Evolutionary conservation across 495 filamentous ascomycete genomes (phyloP).

Genomic region (Hypoxylon fuscum): DNA sequence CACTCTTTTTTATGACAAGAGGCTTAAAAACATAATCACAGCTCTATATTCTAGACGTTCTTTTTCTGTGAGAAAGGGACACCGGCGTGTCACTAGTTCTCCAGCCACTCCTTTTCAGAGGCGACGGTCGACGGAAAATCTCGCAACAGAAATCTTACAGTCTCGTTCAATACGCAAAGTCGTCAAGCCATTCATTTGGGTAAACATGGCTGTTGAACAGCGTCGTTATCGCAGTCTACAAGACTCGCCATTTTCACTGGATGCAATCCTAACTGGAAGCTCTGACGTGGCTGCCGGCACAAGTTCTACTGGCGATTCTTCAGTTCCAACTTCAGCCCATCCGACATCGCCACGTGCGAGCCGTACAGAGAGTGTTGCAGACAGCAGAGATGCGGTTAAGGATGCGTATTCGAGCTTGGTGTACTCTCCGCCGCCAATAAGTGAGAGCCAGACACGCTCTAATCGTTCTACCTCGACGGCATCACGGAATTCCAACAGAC

Average conservation of each 20-base stretch:
- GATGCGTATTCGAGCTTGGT: constrained; percentile 35
- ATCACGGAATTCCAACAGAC: constrained; percentile 73
- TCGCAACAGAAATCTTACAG: constrained; percentile 20
- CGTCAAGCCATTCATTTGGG: constrained; percentile 20
- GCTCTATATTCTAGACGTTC: constrained; percentile 39
- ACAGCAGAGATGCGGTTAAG: constrained; percentile 30
- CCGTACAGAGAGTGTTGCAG: constrained; percentile 29
- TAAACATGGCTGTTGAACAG: constrained; percentile 40
- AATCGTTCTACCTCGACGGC: constrained; percentile 63
- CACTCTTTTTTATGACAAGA: constrained; percentile 41
- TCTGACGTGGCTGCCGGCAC: constrained; percentile 23
- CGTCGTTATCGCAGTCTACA: constrained; percentile 33
- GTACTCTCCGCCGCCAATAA: constrained; percentile 36
- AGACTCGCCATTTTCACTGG: constrained; percentile 42
- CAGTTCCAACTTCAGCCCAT: constrained; percentile 20
- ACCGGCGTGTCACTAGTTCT: constrained; percentile 29
- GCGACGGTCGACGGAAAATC: constrained; percentile 26
- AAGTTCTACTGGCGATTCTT: constrained; percentile 19
- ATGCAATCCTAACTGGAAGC: constrained; percentile 44
- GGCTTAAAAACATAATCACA: constrained; percentile 32
- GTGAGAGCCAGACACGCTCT: constrained; percentile 56
- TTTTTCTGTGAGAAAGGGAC: constrained; percentile 34
- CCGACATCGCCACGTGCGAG: constrained; percentile 23
- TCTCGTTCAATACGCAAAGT: constrained; percentile 32
- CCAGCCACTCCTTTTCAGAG: constrained; percentile 42